Conservation (phyloP, 176 grass and related monocot genomes). For the Phyllostachys edulis region DNA sequence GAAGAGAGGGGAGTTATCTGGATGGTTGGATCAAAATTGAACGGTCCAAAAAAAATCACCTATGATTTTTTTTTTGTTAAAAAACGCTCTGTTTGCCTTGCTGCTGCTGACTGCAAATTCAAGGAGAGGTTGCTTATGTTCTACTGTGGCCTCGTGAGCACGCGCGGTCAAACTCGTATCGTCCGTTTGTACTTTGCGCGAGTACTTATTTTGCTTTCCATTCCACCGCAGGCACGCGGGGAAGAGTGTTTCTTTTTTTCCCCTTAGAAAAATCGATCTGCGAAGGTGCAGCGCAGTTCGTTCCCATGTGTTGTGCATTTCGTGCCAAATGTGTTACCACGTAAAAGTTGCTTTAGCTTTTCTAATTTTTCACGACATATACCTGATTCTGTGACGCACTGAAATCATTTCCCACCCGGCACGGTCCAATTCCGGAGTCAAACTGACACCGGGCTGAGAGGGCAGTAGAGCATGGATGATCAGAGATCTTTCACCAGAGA, state of each 20-base stretch:
- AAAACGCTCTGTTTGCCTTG: no score
- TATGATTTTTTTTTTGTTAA: no score
- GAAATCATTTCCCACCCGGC: not conserved
- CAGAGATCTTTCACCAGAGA: not conserved
- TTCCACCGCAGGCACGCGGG: no score
- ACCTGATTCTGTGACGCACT: not conserved
- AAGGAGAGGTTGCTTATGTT: no score
- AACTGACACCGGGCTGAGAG: not conserved
- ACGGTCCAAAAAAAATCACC: no score
- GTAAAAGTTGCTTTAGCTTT: not conserved
- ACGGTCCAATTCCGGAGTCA: not conserved
- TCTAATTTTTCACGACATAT: not conserved
- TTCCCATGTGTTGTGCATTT: not conserved
- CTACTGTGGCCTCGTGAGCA: no score
- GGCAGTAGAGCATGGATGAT: not conserved
- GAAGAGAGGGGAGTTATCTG: no score
- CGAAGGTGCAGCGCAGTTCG: not conserved
- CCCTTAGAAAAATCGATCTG: not conserved
- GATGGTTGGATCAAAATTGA: no score
- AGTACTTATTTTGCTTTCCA: no score
- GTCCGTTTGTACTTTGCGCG: not conserved
- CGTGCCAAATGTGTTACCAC: not conserved
- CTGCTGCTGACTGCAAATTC: no score
- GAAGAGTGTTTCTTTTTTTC: not conserved
- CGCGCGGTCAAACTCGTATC: not conserved